Evolutionary conservation across 2,329 filamentous ascomycete genomes (phyloP).

Genomic region (Nakataea oryzae): DNA sequence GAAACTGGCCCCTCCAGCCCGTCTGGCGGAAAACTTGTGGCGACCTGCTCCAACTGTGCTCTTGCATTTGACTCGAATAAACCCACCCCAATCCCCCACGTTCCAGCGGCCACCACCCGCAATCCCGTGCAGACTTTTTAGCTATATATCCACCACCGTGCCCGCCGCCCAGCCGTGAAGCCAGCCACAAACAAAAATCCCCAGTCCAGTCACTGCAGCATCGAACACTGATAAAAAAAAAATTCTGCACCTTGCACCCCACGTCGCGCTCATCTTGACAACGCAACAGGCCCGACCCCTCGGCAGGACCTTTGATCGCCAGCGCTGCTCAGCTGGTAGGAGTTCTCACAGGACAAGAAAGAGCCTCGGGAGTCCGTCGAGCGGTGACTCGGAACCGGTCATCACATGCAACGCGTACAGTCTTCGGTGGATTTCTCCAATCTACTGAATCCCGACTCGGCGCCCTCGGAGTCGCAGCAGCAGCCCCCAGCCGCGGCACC

Average conservation of each 20-base stretch:
- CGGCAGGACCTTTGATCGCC: no score
- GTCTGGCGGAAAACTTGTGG: conserved; percentile 3
- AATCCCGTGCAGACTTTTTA: neutral
- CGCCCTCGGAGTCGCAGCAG: conserved; percentile 12
- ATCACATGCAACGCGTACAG: conserved; percentile 67
- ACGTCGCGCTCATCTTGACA: no score
- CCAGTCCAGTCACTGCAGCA: neutral
- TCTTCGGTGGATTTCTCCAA: conserved; percentile 67
- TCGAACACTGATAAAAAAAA: no score
- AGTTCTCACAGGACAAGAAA: neutral
- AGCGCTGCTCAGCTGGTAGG: neutral
- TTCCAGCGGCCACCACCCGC: neutral
- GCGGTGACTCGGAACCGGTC: conserved; percentile 15
- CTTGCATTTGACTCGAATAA: neutral
- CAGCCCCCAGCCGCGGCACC: conserved; percentile 17
- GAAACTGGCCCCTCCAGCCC: conserved; percentile 2
- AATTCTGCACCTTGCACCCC: no score
- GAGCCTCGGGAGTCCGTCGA: neutral
- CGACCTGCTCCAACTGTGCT: conserved; percentile 1
- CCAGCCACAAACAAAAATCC: neutral
- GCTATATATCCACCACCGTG: neutral
- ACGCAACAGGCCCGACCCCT: no score
- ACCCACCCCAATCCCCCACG: conserved; percentile 2
- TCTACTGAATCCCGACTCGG: conserved; percentile 53
- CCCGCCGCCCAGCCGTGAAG: neutral